A percentile compares a stretch with the other conserved stretches of the same genome.
Evolutionary conservation across 495 filamentous ascomycete genomes (phyloP).

Genomic region (Rhizodiscina lignyota): DNA sequence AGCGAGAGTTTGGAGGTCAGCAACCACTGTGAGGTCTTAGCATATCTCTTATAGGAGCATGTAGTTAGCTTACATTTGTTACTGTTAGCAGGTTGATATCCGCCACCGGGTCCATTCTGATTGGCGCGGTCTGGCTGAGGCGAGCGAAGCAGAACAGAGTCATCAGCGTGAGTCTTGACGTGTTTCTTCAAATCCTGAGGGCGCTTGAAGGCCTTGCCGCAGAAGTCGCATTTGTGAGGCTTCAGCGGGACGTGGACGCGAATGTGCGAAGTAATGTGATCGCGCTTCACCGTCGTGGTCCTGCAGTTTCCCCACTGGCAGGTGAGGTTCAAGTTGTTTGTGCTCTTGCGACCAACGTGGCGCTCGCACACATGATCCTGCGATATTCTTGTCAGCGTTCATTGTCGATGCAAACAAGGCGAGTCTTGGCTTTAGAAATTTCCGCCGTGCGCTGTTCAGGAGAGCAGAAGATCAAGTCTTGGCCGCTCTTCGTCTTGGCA

Average conservation of each 20-base stretch:
- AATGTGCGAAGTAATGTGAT: conserved; percentile 99
- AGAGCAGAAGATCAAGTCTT: no score
- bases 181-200: conserved; percentile 99
- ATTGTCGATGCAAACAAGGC: not conserved
- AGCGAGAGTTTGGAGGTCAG: conserved; percentile 32
- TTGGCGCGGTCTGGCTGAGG: conserved; percentile 45
- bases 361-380: conserved; percentile 98
- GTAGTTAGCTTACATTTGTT: no score
- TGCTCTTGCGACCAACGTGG: conserved; percentile 96
- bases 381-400: conserved; percentile 12
- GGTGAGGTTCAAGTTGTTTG: conserved; percentile 93
- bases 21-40: conserved; percentile 21
- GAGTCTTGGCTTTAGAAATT: no score
- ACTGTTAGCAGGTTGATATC: no score
- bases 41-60: no score
- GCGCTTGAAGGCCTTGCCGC: conserved; percentile 97
- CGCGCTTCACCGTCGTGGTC: conserved; percentile 94
- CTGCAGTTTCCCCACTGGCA: conserved; percentile 95
- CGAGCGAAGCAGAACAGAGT: conserved; percentile 72
- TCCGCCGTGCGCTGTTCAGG: no score
- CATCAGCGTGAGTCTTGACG: conserved; percentile 99
- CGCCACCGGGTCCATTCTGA: conserved; percentile 29
- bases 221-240: conserved; percentile 97
- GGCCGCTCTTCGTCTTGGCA: no score
- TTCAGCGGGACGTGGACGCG: conserved; percentile 95